Evolutionary conservation across 192 early-diverging fungal species (phyloP), one percentile per base, ranked within the genome.

Genomic region (Spizellomyces punctatus): DNA sequence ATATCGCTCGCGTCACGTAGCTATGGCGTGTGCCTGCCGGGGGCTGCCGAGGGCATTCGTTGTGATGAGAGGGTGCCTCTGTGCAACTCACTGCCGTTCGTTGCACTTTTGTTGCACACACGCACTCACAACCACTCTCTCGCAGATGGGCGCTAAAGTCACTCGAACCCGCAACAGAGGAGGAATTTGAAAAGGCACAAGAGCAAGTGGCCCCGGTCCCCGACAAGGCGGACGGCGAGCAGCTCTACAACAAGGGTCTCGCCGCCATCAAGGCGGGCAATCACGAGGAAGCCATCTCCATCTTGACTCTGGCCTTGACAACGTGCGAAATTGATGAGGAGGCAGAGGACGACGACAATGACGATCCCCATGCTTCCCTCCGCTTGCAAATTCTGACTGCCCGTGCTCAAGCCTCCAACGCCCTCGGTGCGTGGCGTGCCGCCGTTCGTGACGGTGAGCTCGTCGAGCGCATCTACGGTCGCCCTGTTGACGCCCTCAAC

Each of bases 391-490:
- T 74, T n/a, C 66, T 68, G 19, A 66, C 57, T 21, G 46, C 56
- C 22, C 73, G 73, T 48, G 56, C 73, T 8, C 19, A 60, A 17
- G 66, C 65, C 58, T 14, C 73, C 56, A 55, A 36, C 65, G 49
- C 58, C 66, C 57, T 74, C 17, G 46, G 68, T 58, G 73, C 73
- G 4, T 74, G 68, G 65, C 65, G 66, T 41, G 27, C 54, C 41
- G 64, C 58, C 58, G 47, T 68, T 10, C 73, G 73, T 41, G 73
- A 74, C 66, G 46, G 65, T 48, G 73, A 74, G 66, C 48, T 74
- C 21, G 36, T 74, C 46, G 66, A 67, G 56, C 64, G 66, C 9
- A 68, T 68, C 57, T 74, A 74, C 58, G 61, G 73, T 59, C 64
- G 58, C 14, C 73, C 73, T 54, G 14, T 74, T 3, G 55, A 74